Evolutionary conservation across 2,329 filamentous ascomycete species (phyloP).

Genomic region (Verticillium klebahnii): DNA sequence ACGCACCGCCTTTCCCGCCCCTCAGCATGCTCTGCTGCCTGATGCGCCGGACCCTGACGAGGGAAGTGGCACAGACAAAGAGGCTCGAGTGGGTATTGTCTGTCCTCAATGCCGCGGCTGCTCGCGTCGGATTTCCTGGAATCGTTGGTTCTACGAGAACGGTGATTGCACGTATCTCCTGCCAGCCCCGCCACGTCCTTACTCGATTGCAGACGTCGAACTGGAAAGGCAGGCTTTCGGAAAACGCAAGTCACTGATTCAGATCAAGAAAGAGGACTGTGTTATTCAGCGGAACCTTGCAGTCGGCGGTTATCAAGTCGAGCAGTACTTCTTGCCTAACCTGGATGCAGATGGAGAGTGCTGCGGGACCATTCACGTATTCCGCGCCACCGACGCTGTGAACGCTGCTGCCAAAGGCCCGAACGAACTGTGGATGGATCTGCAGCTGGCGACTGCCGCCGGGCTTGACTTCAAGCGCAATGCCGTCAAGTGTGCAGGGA

Average conservation of each 20-base stretch:
- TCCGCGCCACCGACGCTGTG: conserved; percentile 49
- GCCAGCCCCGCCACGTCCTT: conserved; percentile 18
- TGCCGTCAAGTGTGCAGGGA: conserved; percentile 25
- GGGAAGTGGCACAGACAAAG: conserved; percentile 39
- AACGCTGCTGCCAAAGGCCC: conserved; percentile 49
- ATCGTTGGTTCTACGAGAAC: conserved; percentile 56
- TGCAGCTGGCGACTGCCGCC: conserved; percentile 29
- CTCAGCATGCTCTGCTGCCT: conserved; percentile 28
- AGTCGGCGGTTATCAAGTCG: conserved; percentile 4
- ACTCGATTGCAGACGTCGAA: conserved; percentile 15
- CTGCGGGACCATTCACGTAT: conserved; percentile 50
- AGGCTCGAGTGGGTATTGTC: conserved; percentile 59
- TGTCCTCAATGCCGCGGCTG: conserved; percentile 62
- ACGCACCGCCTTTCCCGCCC: conserved; percentile 37
- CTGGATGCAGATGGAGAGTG: conserved; percentile 25
- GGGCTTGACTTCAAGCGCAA: conserved; percentile 43
- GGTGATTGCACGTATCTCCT: conserved; percentile 42
- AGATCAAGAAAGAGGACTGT: neutral
- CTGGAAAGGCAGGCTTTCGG: conserved; percentile 5
- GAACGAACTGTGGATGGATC: conserved; percentile 52
- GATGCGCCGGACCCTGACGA: conserved; percentile 30
- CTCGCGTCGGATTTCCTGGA: conserved; percentile 56
- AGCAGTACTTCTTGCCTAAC: conserved; percentile 36
- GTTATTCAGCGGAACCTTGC: conserved; percentile 10
- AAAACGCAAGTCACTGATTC: neutral